Base-by-base conservation (phyloP, 2,329 filamentous ascomycete species). In the Trichoderma sp. region DNA sequence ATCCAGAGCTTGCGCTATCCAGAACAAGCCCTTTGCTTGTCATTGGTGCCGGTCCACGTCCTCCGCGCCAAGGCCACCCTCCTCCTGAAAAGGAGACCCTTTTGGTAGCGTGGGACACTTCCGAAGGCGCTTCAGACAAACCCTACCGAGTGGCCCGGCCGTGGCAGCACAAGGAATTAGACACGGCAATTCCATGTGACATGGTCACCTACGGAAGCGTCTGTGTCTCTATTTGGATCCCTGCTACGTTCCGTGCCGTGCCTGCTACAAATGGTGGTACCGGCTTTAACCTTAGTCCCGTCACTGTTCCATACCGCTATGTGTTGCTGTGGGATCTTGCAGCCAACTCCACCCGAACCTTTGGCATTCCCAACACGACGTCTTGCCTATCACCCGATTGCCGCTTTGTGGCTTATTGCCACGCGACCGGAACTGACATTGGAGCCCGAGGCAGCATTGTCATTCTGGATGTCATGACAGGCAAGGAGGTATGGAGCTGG, bases 271-370 rank as follows among this genome's bases (percentile, higher is more conserved):
- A 79, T 3, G 66, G 79, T 2, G 79, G 79, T 2, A 81, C 81
- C 2, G 82, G 81, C 3, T 85, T 79, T 76, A 84, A 84, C 67
- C 81, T 86, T 1, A 79, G 79, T 1, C 83, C 83, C 1, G 80
- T 82, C 0, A 27, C 78, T 1, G 84, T 85, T 4, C 78, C 81
- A 1, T 80, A 79, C 71, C 81, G 84, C 0, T 80, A 83, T 53
- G 83, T 86, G 4, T 78, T 86, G 7, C 81, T 85, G 14, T 86
- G 85, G 85, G 84, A 86, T 73, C 83, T 86, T 7, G 77, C 81
- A 1, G 82, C 80, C 6, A 82, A 82, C 76, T 83, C 81, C n/a
- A 85, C 84, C 0, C 79, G 80, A 6, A 84, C 82, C 0, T 85
- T 84, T 77, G 78, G 79, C n/a, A 85, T 86, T 59, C 85, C 85